phyloP scores from a whole-genome alignment of 371 early-diverging fungal genomes.

The Mucor racemosus region DNA sequence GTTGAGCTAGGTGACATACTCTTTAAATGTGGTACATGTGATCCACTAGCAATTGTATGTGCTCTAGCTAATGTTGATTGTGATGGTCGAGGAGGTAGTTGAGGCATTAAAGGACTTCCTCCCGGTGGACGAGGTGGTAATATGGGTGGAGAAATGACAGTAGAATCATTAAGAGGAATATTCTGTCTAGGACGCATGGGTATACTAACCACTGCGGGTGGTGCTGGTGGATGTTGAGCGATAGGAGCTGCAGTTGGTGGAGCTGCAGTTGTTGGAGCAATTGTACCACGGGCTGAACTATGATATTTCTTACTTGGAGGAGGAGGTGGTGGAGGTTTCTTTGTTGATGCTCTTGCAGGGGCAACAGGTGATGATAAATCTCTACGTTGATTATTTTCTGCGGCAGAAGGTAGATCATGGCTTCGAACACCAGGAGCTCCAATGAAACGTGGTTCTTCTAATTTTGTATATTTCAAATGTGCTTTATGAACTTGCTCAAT shows the following conservation, averaged over 20 bases:
- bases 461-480: conserved; percentile 32
- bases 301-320: conserved; percentile 51
- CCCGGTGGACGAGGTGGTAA: conserved; percentile 33
- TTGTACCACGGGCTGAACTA: conserved; percentile 23
- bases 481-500: conserved; percentile 32
- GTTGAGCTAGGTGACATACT: neutral
- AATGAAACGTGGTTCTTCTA: conserved; percentile 28
- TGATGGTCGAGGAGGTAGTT: conserved; percentile 48
- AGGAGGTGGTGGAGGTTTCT: conserved; percentile 43
- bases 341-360: neutral
- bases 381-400: conserved; percentile 3
- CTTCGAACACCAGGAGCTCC: conserved; percentile 19
- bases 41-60: conserved; percentile 30
- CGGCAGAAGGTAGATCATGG: conserved; percentile 9
- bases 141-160: conserved; percentile 14
- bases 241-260: conserved; percentile 8
- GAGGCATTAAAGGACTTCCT: conserved; percentile 24
- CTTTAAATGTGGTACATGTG: neutral
- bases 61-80: conserved; percentile 42
- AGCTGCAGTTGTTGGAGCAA: neutral
- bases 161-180: neutral
- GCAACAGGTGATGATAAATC: conserved; percentile 2
- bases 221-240: neutral
- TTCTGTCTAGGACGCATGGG: conserved; percentile 7
- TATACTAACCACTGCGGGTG: conserved; percentile 10